Evolutionary conservation across 2,329 filamentous ascomycete genomes (phyloP).

Genomic region (Arthrobotrys iridis): DNA sequence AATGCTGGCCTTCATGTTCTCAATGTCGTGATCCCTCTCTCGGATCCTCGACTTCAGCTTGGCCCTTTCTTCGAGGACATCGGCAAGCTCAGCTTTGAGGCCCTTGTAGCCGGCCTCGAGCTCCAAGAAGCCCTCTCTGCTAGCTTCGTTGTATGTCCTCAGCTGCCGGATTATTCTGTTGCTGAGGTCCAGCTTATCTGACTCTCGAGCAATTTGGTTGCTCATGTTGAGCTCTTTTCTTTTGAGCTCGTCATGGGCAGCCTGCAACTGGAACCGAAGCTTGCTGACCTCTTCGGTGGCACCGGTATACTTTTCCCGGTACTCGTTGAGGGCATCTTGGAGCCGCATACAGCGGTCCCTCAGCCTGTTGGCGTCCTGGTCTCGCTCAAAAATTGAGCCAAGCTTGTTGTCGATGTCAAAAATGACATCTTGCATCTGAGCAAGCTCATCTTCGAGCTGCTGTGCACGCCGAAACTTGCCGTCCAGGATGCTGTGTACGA

Average conservation of each 20-base stretch:
- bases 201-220: slow-evolving; percentile 21
- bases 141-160: background rate
- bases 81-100: slow-evolving; percentile 11
- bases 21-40: slow-evolving; percentile 19
- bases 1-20: background rate
- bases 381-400: slow-evolving; percentile 22
- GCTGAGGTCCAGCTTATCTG: slow-evolving; percentile 19
- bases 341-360: slow-evolving; percentile 32
- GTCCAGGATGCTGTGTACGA: slow-evolving; percentile 31
- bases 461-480: slow-evolving; percentile 30
- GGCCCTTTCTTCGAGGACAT: slow-evolving; percentile 1
- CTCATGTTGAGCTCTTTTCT: slow-evolving; percentile 5
- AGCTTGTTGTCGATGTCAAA: slow-evolving; percentile 43
- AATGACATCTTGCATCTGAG: slow-evolving; percentile 19
- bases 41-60: slow-evolving; percentile 8
- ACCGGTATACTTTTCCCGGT: slow-evolving; percentile 9
- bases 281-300: slow-evolving; percentile 13
- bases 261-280: slow-evolving; percentile 10
- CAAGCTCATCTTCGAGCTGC: slow-evolving; percentile 29
- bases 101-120: slow-evolving; percentile 5
- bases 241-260: slow-evolving; percentile 21
- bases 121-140: slow-evolving; percentile 10
- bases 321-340: slow-evolving; percentile 39
- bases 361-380: slow-evolving; percentile 1
- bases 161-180: slow-evolving; percentile 12